Base-by-base conservation (phyloP, 2,329 filamentous ascomycete species). In the Pestalotiopsis sp. region DNA sequence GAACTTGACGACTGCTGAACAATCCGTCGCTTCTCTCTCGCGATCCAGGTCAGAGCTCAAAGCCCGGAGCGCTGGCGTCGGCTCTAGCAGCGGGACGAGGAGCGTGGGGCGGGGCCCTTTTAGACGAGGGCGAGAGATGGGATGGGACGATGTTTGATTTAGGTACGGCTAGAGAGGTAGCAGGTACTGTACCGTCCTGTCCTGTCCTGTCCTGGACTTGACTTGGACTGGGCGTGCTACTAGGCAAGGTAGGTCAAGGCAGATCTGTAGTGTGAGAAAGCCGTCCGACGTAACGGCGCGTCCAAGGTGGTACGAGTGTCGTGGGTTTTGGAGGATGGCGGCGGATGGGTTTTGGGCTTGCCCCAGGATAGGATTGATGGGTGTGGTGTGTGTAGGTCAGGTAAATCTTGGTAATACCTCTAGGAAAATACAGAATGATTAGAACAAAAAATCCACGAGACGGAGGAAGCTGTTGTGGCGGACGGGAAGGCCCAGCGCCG, bases 271-370 rank as follows among this genome's bases (percentile, higher is more conserved):
- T 45, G 38, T 23, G 38, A 36, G 31, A 14, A 36, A 14, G 12
- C n/a, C 38, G 63, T 49, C 25, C 41, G n/a, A 66, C 31, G 31
- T 27, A 66, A 66, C 63, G 63, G 63, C 59, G 59, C 59, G 25
- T 36, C 59, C 11, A 17, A 52, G 45, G 59, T 36, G 59, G n/a
- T 39, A 36, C 59, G 59, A 39, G 27, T 66, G 41, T 58, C 45
- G 45, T 52, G 45, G 45, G 45, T 52, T 52, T 52, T 17, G 17
- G 45, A 52, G 17, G 49, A 39, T 20, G 63, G 45, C 49, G 49
- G 25, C 12, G n/a, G 14, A 25, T 52, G 57, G 14, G 20, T 6
- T 12, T 17, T 58, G 56, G 41, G 11, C 41, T 52, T 52, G 45
- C 20, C 45, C 45, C 20, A 52, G 20, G 45, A n/a, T n/a, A 7